Percentiles rank a stretch among this genome's conserved stretches.
These are phyloP conservation scores for Luvunga scandens DNA, from an alignment of 345 rosid species.

Conservation along the genomic window DNA sequence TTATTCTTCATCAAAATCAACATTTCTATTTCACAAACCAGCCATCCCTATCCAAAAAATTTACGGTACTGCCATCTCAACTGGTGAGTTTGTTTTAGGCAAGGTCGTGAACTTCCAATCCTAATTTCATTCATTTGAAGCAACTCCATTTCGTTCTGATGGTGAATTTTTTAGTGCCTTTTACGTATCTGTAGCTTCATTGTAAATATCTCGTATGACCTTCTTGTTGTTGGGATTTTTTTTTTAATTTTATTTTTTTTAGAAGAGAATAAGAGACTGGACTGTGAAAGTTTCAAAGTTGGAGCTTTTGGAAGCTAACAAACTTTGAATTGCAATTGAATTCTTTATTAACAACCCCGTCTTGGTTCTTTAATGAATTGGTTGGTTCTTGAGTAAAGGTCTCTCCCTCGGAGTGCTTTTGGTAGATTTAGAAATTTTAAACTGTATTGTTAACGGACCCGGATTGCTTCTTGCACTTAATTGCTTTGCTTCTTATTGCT, in stretches of 20 bases:
- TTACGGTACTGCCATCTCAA: conserved; percentile 11
- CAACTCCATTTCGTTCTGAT: not conserved
- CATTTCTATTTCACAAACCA: conserved; percentile 21
- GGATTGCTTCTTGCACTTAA: not conserved
- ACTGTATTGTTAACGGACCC: not conserved
- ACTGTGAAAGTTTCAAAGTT: not conserved
- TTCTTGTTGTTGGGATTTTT: not conserved
- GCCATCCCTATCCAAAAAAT: conserved; percentile 10
- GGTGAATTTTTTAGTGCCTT: not conserved
- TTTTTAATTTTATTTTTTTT: not conserved
- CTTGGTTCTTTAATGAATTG: not conserved
- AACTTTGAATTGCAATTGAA: not conserved
- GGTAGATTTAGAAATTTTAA: not conserved
- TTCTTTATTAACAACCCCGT: not conserved
- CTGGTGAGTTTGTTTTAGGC: conserved; percentile 26
- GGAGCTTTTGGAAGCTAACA: not conserved
- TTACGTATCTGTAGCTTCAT: not conserved
- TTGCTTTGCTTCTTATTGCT: not conserved
- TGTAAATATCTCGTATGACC: not conserved
- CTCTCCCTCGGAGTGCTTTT: not conserved
- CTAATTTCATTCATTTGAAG: not conserved
- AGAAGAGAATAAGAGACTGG: not conserved
- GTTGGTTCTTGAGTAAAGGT: not conserved
- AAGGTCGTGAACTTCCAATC: not conserved
- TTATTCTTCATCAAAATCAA: not conserved